A percentile compares a stretch with the other conserved stretches of the same genome.
Conservation (phyloP, 2,329 filamentous ascomycete genomes). For the Aspergillus japonicus region DNA sequence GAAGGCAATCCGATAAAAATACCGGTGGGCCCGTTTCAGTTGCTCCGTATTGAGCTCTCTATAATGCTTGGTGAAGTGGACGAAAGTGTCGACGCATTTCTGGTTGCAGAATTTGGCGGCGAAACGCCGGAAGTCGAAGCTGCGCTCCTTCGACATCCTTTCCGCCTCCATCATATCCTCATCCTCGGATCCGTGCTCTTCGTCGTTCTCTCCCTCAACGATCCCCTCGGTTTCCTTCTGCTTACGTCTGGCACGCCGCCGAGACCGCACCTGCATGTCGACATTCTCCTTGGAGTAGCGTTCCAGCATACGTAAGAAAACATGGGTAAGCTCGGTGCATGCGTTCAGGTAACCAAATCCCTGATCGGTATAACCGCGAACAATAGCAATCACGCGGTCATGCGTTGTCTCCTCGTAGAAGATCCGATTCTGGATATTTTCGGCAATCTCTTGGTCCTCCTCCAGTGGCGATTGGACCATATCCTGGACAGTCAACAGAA, state of each 20-base stretch:
- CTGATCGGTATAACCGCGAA: conserved; percentile 87
- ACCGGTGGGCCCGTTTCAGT: conserved; percentile 87
- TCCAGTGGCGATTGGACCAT: conserved; percentile 82
- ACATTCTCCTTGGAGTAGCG: conserved; percentile 92
- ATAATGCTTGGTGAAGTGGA: conserved; percentile 76
- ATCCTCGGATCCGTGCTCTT: conserved; percentile 60
- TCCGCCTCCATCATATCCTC: conserved; percentile 74
- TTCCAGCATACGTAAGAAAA: conserved; percentile 89
- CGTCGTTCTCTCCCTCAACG: conserved; percentile 50
- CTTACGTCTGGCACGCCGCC: conserved; percentile 69
- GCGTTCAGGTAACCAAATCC: conserved; percentile 91
- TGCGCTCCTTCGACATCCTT: conserved; percentile 73
- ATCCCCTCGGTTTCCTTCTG: conserved; percentile 52
- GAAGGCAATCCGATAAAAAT: conserved; percentile 90
- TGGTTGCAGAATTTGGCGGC: conserved; percentile 78
- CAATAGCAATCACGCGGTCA: conserved; percentile 76
- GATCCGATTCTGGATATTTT: conserved; percentile 94
- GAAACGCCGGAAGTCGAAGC: conserved; percentile 90
- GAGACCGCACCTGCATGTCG: conserved; percentile 87
- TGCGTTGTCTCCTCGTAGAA: conserved; percentile 97
- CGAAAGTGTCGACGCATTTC: conserved; percentile 83
- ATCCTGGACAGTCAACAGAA: conserved; percentile 85
- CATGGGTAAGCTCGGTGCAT: conserved; percentile 84
- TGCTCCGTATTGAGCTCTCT: conserved; percentile 75
- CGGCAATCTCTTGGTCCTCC: conserved; percentile 96